Conservation (phyloP, 2,329 filamentous ascomycete genomes). For the Uncinocarpus reesii region DNA sequence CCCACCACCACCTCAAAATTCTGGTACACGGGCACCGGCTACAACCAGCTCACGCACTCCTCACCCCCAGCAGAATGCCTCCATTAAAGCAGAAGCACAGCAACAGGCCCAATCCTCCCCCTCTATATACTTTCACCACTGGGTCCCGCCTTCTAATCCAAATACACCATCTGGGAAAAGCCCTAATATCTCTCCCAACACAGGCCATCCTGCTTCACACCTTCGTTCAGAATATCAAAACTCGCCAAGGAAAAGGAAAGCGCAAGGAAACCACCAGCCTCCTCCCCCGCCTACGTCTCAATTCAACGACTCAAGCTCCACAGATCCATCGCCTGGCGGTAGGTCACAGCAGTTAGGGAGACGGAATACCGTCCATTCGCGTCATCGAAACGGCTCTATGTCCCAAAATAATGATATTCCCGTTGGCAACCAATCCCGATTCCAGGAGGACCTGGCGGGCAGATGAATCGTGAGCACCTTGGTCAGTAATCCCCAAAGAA, state of each 20-base stretch:
- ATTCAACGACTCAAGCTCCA: constrained; percentile 30
- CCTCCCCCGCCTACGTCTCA: constrained; percentile 44
- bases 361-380: constrained; percentile 3
- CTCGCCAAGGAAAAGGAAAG: constrained; percentile 79
- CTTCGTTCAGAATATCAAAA: constrained; percentile 54
- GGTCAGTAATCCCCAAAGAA: constrained; percentile 7
- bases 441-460: not conserved
- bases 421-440: not conserved
- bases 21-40: not conserved
- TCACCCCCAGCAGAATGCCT: constrained; percentile 26
- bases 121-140: constrained; percentile 83
- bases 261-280: constrained; percentile 44
- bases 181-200: constrained; percentile 41
- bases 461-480: constrained; percentile 10
- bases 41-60: not conserved
- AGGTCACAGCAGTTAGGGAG: not conserved
- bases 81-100: constrained; percentile 28
- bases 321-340: constrained; percentile 4
- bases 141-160: constrained; percentile 71
- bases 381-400: constrained; percentile 3
- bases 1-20: constrained; percentile 25
- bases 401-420: not conserved
- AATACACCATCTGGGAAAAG: constrained; percentile 65
- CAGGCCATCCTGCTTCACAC: constrained; percentile 39
- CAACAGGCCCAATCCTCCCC: constrained; percentile 56